Percentiles rank a stretch among this genome's conserved stretches.
These are phyloP conservation scores for Musa beccarii DNA, from an alignment of 176 grass and related monocot species.

Conservation along the genomic window DNA sequence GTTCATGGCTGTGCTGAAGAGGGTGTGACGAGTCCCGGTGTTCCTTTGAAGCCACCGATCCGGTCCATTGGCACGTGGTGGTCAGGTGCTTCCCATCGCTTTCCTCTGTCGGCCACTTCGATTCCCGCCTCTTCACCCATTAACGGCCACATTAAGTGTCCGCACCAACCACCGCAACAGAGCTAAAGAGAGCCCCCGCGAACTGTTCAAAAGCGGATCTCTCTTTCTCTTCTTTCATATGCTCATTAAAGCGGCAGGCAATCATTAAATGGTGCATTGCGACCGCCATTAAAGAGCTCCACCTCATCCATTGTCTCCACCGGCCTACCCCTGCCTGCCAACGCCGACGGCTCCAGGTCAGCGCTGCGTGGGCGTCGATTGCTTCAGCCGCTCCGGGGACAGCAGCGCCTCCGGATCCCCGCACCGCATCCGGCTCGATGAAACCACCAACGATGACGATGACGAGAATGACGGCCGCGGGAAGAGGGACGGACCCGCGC, in stretches of 20 bases:
- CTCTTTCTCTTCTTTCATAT: too few relatives aligned
- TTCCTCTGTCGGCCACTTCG: background rate
- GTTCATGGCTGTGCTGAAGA: too few relatives aligned
- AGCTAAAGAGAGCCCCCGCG: background rate
- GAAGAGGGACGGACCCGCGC: slow-evolving; percentile 29
- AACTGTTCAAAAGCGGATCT: background rate
- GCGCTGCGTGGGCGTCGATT: background rate
- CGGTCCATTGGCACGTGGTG: background rate
- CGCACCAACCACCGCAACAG: background rate
- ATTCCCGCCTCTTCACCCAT: background rate
- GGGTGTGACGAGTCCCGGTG: too few relatives aligned
- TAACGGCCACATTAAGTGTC: background rate
- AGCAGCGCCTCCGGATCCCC: slow-evolving; percentile 92
- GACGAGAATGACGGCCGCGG: slow-evolving; percentile 19
- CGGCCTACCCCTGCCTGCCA: background rate
- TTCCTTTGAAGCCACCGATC: too few relatives aligned
- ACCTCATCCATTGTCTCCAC: slow-evolving; percentile 10
- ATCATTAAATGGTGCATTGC: slow-evolving; percentile 11
- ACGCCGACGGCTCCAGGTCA: slow-evolving; percentile 2
- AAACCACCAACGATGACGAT: slow-evolving; percentile 7
- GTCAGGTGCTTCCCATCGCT: background rate
- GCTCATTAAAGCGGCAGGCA: slow-evolving; percentile 16
- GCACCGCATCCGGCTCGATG: slow-evolving; percentile 71
- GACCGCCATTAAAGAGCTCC: slow-evolving; percentile 20
- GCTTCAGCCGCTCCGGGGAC: slow-evolving; percentile 70